Evolutionary conservation across 2,329 filamentous ascomycete species (phyloP).

Genomic region (Aureobasidium sp.): DNA sequence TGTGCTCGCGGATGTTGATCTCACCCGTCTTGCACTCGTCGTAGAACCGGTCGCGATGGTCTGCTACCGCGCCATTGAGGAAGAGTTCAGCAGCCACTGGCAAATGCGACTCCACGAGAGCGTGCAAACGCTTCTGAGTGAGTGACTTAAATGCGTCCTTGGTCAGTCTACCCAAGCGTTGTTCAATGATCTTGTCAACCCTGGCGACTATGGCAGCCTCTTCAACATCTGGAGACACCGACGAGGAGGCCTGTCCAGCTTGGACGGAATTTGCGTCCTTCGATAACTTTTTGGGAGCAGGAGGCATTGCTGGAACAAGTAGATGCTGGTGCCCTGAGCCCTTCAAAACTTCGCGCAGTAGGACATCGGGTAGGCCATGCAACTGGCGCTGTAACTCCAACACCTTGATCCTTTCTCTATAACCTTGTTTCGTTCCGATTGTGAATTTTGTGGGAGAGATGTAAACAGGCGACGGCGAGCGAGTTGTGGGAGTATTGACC

Average conservation of each 20-base stretch:
- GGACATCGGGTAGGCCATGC: background rate
- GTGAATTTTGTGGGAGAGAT: background rate
- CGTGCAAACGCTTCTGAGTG: background rate
- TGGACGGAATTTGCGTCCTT: background rate
- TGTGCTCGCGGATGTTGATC: background rate
- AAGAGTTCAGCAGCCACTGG: background rate
- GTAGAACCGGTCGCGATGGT: slow-evolving; percentile 2
- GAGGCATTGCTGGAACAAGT: background rate
- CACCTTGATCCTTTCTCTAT: background rate
- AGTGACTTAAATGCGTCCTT: background rate
- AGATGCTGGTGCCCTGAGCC: background rate
- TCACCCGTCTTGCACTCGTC: slow-evolving; percentile 2
- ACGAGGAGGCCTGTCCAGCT: background rate
- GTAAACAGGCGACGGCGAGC: background rate
- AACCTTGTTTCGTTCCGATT: background rate
- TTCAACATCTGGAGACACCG: background rate
- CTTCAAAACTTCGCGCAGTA: background rate
- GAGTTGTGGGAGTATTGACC: background rate
- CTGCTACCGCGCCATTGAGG: background rate
- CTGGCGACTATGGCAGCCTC: background rate
- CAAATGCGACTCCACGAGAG: background rate
- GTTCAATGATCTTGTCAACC: background rate
- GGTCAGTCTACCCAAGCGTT: background rate
- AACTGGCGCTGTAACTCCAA: background rate
- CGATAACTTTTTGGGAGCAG: background rate